A percentile compares a stretch with the other conserved stretches of the same genome.
Conservation (phyloP, 1,139 yeast species). For the Hansenula sp. region DNA sequence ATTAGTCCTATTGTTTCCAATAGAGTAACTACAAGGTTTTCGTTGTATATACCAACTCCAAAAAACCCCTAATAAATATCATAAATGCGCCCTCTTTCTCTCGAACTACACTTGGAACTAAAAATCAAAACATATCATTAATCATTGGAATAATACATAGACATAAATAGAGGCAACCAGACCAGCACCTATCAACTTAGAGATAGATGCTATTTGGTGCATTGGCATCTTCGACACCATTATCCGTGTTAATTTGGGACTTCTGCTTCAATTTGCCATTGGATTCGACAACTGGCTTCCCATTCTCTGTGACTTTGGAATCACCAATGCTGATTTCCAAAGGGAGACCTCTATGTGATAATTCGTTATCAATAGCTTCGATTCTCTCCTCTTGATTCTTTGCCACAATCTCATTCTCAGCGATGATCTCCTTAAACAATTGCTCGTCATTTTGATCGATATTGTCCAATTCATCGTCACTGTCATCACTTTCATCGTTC, state of each 20-base stretch:
- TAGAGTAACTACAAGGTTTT: too few species aligned
- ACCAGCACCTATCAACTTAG: constrained; percentile 2
- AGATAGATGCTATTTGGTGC: constrained; percentile 19
- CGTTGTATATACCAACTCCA: too few species aligned
- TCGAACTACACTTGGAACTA: neutral
- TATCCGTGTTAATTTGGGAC: constrained; percentile 16
- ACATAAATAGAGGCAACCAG: neutral
- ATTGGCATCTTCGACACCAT: constrained; percentile 14
- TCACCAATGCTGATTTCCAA: constrained; percentile 4
- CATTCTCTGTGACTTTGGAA: neutral
- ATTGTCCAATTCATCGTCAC: constrained; percentile 15
- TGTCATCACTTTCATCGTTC: constrained; percentile 5
- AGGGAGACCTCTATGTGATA: constrained; percentile 15
- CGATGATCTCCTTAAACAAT: constrained; percentile 17
- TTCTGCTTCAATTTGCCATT: neutral
- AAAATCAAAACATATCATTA: neutral
- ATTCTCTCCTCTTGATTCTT: constrained; percentile 18
- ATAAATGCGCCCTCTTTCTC: too few species aligned
- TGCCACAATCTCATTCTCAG: constrained; percentile 19
- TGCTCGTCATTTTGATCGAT: constrained; percentile 12
- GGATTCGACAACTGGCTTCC: neutral
- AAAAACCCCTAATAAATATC: too few species aligned
- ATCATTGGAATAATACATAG: neutral
- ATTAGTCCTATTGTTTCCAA: too few species aligned
- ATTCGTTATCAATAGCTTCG: constrained; percentile 18